Conservation (phyloP, 169 alveolate species). For the Plasmodium relictum region DNA sequence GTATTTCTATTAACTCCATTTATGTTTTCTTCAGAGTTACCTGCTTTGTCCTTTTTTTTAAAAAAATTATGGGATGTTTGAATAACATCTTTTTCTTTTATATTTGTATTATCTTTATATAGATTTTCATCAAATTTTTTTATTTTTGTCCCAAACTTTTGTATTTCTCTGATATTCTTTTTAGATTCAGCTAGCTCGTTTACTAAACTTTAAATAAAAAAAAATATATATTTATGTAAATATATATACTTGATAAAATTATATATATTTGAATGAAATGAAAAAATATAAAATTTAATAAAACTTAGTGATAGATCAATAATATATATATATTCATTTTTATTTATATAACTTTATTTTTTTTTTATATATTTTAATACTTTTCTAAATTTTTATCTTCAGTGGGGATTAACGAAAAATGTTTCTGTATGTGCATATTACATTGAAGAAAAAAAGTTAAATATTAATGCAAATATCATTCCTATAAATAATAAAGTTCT, state of each 20-base stretch:
- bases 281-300: neutral
- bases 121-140: neutral
- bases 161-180: slow-evolving; percentile 44
- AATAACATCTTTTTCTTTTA: neutral
- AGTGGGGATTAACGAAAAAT: slow-evolving; percentile 39
- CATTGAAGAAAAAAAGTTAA: neutral
- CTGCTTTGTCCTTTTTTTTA: slow-evolving; percentile 5
- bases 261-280: neutral
- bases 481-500: neutral
- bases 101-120: slow-evolving; percentile 5
- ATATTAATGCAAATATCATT: neutral
- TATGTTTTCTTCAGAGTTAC: slow-evolving; percentile 16
- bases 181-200: slow-evolving; percentile 59
- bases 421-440: slow-evolving; percentile 70
- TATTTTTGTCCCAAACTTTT: slow-evolving; percentile 19
- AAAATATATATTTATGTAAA: neutral
- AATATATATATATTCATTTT: neutral
- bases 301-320: neutral
- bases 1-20: neutral
- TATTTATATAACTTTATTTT: neutral
- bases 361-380: slow-evolving; percentile 8
- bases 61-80: neutral
- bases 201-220: slow-evolving; percentile 27
- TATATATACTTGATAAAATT: neutral
- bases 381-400: slow-evolving; percentile 62